These are phyloP conservation scores for Allium fistulosum DNA, from an alignment of 106 monocot genomes.

Conservation along the genomic window DNA sequence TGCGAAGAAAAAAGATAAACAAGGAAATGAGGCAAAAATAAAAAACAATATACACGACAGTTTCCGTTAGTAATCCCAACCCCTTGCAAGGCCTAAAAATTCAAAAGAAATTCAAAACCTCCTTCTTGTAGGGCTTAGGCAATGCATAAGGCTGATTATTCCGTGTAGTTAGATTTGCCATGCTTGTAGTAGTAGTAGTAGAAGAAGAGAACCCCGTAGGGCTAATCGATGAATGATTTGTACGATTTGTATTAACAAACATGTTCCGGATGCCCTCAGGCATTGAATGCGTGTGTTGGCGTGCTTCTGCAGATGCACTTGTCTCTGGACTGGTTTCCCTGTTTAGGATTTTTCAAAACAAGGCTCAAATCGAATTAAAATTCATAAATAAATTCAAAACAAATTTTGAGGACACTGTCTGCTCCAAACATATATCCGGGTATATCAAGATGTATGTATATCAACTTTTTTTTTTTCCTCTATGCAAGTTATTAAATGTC, in stretches of 20 bases:
- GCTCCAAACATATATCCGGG: too few relatives aligned
- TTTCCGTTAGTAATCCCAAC: background rate
- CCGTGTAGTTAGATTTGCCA: background rate
- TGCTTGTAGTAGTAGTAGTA: background rate
- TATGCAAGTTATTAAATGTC: too few relatives aligned
- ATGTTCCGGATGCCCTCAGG: conserved; percentile 26
- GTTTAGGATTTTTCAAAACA: background rate
- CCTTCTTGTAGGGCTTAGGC: conserved; percentile 22
- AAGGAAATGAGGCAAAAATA: background rate
- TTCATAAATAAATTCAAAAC: too few relatives aligned
- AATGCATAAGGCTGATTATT: conserved; percentile 19
- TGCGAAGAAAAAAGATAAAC: background rate
- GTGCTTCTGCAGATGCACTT: conserved; percentile 20
- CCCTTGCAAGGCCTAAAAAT: background rate
- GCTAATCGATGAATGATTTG: conserved; percentile 5
- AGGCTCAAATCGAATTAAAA: too few relatives aligned
- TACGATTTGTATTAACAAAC: conserved; percentile 11
- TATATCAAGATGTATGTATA: too few relatives aligned
- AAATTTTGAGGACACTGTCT: too few relatives aligned
- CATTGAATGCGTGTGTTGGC: conserved; percentile 16
- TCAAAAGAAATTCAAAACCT: conserved; percentile 22
- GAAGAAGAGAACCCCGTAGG: conserved; percentile 8
- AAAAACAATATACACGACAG: conserved; percentile 1
- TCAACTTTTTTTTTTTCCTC: too few relatives aligned
- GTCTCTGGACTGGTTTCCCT: conserved; percentile 24